Conservation (phyloP, 1,284 basidiomycete species). For the Microstroma glucosiphilum region DNA sequence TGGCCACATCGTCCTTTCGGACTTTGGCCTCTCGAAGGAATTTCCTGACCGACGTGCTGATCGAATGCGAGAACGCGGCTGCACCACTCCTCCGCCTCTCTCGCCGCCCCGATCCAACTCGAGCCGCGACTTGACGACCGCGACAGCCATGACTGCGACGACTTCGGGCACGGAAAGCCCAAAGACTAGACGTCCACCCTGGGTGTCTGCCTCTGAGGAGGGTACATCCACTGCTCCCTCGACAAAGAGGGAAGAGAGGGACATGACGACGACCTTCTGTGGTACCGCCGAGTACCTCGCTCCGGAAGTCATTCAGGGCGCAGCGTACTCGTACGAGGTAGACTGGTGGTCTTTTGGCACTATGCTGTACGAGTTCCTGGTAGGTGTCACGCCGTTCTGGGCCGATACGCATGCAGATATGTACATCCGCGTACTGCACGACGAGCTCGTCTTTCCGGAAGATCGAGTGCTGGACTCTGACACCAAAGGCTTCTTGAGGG, state of each 20-base stretch:
- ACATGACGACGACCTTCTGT: constrained; percentile 72
- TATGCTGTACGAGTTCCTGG: constrained; percentile 91
- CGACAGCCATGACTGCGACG: neutral
- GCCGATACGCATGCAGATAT: constrained; percentile 87
- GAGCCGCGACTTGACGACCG: constrained; percentile 18
- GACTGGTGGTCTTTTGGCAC: constrained; percentile 98
- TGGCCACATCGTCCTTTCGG: constrained; percentile 90
- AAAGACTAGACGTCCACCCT: constrained; percentile 9
- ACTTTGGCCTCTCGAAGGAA: constrained; percentile 80
- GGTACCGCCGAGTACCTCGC: constrained; percentile 52
- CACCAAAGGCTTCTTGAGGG: constrained; percentile 88
- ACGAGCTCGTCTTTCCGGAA: constrained; percentile 80
- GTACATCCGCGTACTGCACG: constrained; percentile 83
- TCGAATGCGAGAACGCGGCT: neutral
- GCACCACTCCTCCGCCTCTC: constrained; percentile 17
- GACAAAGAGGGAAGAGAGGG: constrained; percentile 52
- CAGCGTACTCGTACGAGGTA: constrained; percentile 85
- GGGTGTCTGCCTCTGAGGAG: constrained; percentile 23
- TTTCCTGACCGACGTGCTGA: constrained; percentile 18
- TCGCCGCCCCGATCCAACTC: constrained; percentile 36
- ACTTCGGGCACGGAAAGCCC: neutral
- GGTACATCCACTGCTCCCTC: constrained; percentile 1
- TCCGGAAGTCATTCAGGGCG: constrained; percentile 70
- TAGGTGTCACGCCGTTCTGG: constrained; percentile 88
- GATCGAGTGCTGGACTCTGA: constrained; percentile 84